Evolutionary conservation across 768 basidiomycete species (phyloP), one percentile per base, ranked within the genome.

Genomic region (Calocybe gangraenosa): DNA sequence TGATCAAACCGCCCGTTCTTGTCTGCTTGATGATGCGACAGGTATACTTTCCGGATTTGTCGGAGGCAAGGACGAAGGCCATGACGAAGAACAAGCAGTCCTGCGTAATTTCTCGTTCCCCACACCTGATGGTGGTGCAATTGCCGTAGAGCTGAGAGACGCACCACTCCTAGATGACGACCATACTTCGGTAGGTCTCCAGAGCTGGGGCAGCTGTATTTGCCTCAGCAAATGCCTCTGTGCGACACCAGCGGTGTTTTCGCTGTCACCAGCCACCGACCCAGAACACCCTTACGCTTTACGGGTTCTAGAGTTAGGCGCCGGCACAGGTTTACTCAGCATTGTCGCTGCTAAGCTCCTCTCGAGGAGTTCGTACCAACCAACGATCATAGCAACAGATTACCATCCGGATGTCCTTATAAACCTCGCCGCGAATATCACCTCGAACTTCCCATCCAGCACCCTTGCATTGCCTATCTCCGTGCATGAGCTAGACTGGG

Each of bases 181-280:
- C 58, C 83, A 90, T 59, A 88, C 86, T 8, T 81, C 80, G 14
- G 87, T 90, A 23, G 88, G 90, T 0, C 65, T 92, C 35, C 89
- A 92, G 62, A 90, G 85, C 56, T 92, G 90, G 89, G 87, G 80
- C 7, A 83, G 84, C 54, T 77, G 82, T 14, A 84, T 89, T 56
- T 63, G 87, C 28, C 71, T 92, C 37, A 81, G 81, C 1, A 75
- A 83, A 53, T 72, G 74, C 37, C 69, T 91, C 40, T 82, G 80
- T 36, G 59, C 64, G 7, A 56, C 68, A 32, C 76, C 82, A 2
- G 55, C 49, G 37, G 48, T 55, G 45, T 79, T 74, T 50, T 66
- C 65, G 10, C 51, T 75, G 40, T 18, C 51, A 3, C 52, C 56
- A 19, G 15, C 32, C 15, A 28, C 23, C 42, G 19, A 20, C 5